phyloP scores from a whole-genome alignment of 352 stramenopile genomes.

The Globisporangium lucens region DNA sequence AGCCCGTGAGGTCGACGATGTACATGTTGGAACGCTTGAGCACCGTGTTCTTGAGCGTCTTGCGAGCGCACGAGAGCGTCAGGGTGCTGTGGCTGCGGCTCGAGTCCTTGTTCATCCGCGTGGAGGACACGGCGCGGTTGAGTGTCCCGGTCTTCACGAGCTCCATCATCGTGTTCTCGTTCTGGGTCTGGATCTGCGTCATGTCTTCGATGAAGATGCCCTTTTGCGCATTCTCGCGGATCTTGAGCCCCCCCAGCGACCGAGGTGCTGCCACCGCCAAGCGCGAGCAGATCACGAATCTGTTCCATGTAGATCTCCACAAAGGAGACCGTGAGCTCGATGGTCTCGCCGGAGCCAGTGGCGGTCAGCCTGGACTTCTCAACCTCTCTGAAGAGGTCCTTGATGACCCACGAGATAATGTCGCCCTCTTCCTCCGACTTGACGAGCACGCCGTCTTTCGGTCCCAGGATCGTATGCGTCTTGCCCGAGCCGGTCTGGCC shows the following conservation, averaged over 20 bases:
- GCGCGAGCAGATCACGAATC: slow-evolving; percentile 65
- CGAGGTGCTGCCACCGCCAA: slow-evolving; percentile 8
- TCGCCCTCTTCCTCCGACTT: slow-evolving; percentile 56
- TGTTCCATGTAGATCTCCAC: slow-evolving; percentile 90
- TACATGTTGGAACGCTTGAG: slow-evolving; percentile 66
- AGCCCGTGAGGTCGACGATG: slow-evolving; percentile 82
- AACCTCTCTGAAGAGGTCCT: slow-evolving; percentile 46
- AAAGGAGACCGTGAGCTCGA: slow-evolving; percentile 69
- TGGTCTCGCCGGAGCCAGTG: slow-evolving; percentile 1
- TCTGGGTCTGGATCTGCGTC: slow-evolving; percentile 36
- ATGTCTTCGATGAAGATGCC: slow-evolving; percentile 81
- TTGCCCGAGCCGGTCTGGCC: slow-evolving; percentile 52
- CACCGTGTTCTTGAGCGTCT: slow-evolving; percentile 19
- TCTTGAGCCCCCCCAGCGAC: slow-evolving; percentile 49
- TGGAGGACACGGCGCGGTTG: slow-evolving; percentile 68
- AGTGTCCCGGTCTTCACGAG: slow-evolving; percentile 56
- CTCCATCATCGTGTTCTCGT: slow-evolving; percentile 52
- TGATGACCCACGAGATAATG: slow-evolving; percentile 60
- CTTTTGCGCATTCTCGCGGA: slow-evolving; percentile 61
- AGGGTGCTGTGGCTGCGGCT: slow-evolving; percentile 76
- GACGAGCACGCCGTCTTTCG: slow-evolving; percentile 55
- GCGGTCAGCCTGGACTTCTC: slow-evolving; percentile 19
- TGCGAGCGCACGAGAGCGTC: slow-evolving; percentile 49
- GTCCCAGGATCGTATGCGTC: slow-evolving; percentile 72
- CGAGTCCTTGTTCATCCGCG: slow-evolving; percentile 90